Evolutionary conservation across 2,329 filamentous ascomycete genomes (phyloP).

Genomic region (Fusarium sp.): DNA sequence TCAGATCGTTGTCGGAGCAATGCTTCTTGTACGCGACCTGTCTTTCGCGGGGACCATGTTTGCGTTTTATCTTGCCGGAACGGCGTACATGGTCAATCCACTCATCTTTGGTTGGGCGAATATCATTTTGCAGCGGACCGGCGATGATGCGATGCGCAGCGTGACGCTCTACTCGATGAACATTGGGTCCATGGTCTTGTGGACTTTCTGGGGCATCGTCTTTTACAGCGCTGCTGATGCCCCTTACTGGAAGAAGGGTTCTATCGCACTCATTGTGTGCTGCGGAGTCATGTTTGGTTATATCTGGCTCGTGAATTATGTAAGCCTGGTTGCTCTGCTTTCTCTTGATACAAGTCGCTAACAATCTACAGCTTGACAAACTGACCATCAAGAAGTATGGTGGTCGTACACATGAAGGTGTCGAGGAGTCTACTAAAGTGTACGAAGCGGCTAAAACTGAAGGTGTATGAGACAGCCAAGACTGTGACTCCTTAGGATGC

Average conservation of each 20-base stretch:
- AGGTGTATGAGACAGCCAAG: too few relatives aligned
- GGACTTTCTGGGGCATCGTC: conserved; percentile 56
- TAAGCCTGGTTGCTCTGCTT: neutral
- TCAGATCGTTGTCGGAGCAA: conserved; percentile 28
- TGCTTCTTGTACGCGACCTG: conserved; percentile 36
- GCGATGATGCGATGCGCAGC: conserved; percentile 53
- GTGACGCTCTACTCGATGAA: conserved; percentile 55
- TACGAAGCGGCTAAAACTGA: neutral
- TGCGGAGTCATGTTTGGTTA: conserved; percentile 31
- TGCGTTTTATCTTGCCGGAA: conserved; percentile 39
- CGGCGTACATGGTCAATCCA: conserved; percentile 41
- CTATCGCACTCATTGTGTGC: conserved; percentile 38
- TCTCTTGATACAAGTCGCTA: neutral
- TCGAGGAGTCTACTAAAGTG: neutral
- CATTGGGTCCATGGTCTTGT: conserved; percentile 50
- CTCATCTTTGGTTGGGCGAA: conserved; percentile 43
- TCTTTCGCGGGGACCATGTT: conserved; percentile 33
- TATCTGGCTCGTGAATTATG: conserved; percentile 31
- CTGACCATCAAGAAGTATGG: conserved; percentile 11
- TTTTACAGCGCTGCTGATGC: conserved; percentile 55
- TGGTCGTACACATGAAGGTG: neutral
- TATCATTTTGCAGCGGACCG: conserved; percentile 35
- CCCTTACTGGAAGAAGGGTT: conserved; percentile 51
- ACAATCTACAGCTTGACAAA: conserved; percentile 6
- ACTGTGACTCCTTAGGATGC: too few relatives aligned